Evolutionary conservation across 2,329 filamentous ascomycete species (phyloP).

Genomic region (Alternaria gansuensis): DNA sequence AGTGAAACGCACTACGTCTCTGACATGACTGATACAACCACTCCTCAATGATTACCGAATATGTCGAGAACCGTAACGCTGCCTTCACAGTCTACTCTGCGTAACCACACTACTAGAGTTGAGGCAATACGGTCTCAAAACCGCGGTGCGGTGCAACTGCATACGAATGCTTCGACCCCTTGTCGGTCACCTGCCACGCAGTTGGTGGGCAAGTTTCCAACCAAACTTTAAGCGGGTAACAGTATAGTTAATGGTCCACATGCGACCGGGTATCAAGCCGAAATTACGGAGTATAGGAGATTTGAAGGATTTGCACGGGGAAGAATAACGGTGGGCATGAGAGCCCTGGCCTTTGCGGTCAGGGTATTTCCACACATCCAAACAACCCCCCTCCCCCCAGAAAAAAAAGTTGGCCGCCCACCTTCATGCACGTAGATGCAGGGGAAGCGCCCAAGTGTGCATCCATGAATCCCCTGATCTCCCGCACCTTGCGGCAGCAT

Average conservation of each 20-base stretch:
- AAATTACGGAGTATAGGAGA: not conserved
- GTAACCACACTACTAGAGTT: not conserved
- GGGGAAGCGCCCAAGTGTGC: not conserved
- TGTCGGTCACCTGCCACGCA: not conserved
- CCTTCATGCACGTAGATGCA: conserved; percentile 1
- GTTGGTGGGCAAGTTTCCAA: not conserved
- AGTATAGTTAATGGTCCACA: not conserved
- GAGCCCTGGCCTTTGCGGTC: not conserved
- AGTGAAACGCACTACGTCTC: conserved; percentile 1
- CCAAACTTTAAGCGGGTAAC: not conserved
- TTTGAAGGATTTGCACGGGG: not conserved
- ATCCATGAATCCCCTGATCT: not conserved
- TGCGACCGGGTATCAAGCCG: not conserved
- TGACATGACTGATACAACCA: not conserved
- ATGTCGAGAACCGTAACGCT: not conserved
- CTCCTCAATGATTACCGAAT: not conserved
- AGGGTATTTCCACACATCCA: not conserved
- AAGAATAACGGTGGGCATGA: not conserved
- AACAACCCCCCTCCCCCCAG: not conserved
- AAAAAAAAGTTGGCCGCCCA: not conserved
- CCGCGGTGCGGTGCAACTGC: not conserved
- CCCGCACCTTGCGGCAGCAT: not conserved
- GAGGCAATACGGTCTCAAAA: not conserved
- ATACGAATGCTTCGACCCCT: not conserved
- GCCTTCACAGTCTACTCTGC: not conserved